phyloP scores from a whole-genome alignment of 164 flowering plant species.

The Vitis vinifera region ASM3070453v1 NC_081810.1:24280501-24281000 shows the following conservation, averaged over 20 bases:
- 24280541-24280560: no score
- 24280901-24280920: slow-evolving; percentile 61
- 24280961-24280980: slow-evolving; percentile 57
- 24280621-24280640: not conserved
- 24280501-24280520: no score
- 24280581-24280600: no score
- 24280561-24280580: no score
- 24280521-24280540: no score
- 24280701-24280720: not conserved
- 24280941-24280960: slow-evolving; percentile 29
- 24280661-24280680: not conserved
- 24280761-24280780: not conserved
- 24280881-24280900: slow-evolving; percentile 15
- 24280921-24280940: slow-evolving; percentile 42
- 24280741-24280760: not conserved
- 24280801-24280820: slow-evolving; percentile 11
- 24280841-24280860: not conserved
- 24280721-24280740: not conserved
- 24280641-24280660: slow-evolving; percentile 1
- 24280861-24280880: slow-evolving; percentile 10
- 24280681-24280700: not conserved
- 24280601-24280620: no score
- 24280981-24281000: slow-evolving; percentile 84
- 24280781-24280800: slow-evolving; percentile 19
- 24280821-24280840: not conserved